Conservation (phyloP, 805 yeast species). For the Blastobotrys chiropterorum region DNA sequence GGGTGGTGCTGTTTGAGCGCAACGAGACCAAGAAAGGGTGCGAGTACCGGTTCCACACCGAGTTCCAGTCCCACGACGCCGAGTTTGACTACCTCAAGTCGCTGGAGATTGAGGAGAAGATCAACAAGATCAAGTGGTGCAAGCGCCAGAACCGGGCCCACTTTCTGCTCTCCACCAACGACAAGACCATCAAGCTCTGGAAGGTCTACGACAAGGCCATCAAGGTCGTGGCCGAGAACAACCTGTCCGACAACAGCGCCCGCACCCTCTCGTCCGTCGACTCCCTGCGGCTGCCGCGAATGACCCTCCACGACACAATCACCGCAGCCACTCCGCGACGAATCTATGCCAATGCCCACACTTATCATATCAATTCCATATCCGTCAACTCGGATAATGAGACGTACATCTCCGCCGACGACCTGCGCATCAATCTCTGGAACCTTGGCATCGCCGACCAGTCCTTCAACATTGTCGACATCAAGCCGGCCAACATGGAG, state of each 20-base stretch:
- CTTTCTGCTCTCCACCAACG: conserved; percentile 85
- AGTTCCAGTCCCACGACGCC: conserved; percentile 97
- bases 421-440: conserved; percentile 93
- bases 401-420: conserved; percentile 89
- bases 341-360: conserved; percentile 92
- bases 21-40: conserved; percentile 68
- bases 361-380: conserved; percentile 94
- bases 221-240: conserved; percentile 87
- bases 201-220: conserved; percentile 88
- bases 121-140: conserved; percentile 96
- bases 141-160: conserved; percentile 84
- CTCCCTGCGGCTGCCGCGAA: conserved; percentile 70
- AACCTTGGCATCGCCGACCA: conserved; percentile 90
- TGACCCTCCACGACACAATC: conserved; percentile 90
- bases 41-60: conserved; percentile 93
- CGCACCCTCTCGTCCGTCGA: conserved; percentile 22
- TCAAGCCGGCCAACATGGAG: conserved; percentile 97
- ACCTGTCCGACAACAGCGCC: conserved; percentile 46
- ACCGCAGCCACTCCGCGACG: conserved; percentile 92
- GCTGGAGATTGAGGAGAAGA: conserved; percentile 94
- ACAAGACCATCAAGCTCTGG: conserved; percentile 98
- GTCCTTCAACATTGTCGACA: conserved; percentile 93
- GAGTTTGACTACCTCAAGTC: conserved; percentile 96
- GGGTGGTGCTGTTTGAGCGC: conserved; percentile 93
- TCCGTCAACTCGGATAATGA: conserved; percentile 94